Percentiles rank a stretch among this genome's conserved stretches.
These are phyloP conservation scores for Juncus effusus DNA, from an alignment of 176 grass and related monocot species.

Conservation along the genomic window DNA sequence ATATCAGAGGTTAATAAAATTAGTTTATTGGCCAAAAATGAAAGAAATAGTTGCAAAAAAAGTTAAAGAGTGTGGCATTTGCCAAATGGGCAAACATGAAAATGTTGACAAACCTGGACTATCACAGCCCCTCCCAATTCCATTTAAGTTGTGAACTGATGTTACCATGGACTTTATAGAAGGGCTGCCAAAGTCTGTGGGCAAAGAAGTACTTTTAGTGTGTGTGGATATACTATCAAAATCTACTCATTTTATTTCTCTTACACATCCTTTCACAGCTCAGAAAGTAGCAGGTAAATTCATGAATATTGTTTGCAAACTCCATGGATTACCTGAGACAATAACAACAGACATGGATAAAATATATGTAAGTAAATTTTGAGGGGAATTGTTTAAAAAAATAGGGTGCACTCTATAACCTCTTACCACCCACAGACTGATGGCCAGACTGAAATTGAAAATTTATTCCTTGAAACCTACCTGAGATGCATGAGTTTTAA, in stretches of 20 bases:
- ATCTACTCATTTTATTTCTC: neutral
- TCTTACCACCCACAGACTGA: neutral
- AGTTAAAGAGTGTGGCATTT: too few relatives aligned
- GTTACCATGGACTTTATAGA: too few relatives aligned
- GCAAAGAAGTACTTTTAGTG: neutral
- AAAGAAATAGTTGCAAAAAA: too few relatives aligned
- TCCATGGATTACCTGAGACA: neutral
- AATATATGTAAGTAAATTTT: neutral
- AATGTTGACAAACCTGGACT: too few relatives aligned
- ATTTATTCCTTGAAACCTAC: neutral
- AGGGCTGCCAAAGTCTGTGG: too few relatives aligned
- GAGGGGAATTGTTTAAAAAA: constrained; percentile 2
- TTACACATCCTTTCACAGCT: neutral
- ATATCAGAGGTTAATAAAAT: too few relatives aligned
- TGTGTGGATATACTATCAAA: neutral
- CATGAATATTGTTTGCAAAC: neutral
- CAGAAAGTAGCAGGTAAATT: neutral
- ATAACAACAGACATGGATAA: neutral
- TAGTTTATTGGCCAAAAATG: too few relatives aligned
- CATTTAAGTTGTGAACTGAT: too few relatives aligned
- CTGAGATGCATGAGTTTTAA: neutral
- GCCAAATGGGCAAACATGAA: too few relatives aligned
- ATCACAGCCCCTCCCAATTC: too few relatives aligned
- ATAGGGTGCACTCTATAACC: neutral
- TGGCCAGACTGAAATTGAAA: neutral